Evolutionary conservation across 1,284 basidiomycete species (phyloP).

Genomic region (Irpex sp.): DNA sequence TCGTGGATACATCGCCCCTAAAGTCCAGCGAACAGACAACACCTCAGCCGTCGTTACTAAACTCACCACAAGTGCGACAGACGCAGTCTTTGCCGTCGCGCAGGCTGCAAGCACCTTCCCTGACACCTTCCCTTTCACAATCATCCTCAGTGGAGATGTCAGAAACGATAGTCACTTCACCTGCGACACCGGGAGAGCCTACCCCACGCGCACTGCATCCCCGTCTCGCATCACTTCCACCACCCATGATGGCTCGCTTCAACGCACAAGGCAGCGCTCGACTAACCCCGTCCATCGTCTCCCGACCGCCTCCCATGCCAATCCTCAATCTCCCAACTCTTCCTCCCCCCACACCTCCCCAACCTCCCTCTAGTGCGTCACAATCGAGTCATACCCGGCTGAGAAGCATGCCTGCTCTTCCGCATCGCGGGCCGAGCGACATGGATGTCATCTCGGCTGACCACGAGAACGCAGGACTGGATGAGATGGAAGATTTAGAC

Average conservation of each 20-base stretch:
- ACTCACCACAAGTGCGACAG: neutral
- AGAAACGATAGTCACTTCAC: neutral
- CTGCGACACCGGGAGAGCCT: neutral
- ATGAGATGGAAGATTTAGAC: slow-evolving; percentile 34
- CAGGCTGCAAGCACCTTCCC: slow-evolving; percentile 2
- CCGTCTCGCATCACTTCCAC: slow-evolving; percentile 29
- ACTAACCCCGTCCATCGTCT: slow-evolving; percentile 47
- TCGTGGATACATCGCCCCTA: neutral
- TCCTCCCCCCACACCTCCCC: slow-evolving; percentile 23
- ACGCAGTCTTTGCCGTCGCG: slow-evolving; percentile 6
- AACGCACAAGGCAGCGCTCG: slow-evolving; percentile 34
- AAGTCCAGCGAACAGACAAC: neutral
- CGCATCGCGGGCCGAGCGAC: slow-evolving; percentile 38
- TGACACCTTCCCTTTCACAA: neutral
- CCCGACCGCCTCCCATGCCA: slow-evolving; percentile 46
- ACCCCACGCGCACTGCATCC: slow-evolving; percentile 14
- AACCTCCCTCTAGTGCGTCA: slow-evolving; percentile 17
- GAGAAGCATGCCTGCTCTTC: slow-evolving; percentile 47
- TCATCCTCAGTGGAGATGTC: neutral
- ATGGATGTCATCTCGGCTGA: slow-evolving; percentile 31
- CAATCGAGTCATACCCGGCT: slow-evolving; percentile 28
- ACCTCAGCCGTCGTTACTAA: neutral
- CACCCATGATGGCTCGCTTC: slow-evolving; percentile 30
- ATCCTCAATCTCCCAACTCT: slow-evolving; percentile 47
- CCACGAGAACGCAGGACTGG: slow-evolving; percentile 35